Percentiles rank a stretch among this genome's conserved stretches.
These are phyloP conservation scores for Naganishia sp. DNA, from an alignment of 1,284 basidiomycete genomes.

Conservation along the genomic window DNA sequence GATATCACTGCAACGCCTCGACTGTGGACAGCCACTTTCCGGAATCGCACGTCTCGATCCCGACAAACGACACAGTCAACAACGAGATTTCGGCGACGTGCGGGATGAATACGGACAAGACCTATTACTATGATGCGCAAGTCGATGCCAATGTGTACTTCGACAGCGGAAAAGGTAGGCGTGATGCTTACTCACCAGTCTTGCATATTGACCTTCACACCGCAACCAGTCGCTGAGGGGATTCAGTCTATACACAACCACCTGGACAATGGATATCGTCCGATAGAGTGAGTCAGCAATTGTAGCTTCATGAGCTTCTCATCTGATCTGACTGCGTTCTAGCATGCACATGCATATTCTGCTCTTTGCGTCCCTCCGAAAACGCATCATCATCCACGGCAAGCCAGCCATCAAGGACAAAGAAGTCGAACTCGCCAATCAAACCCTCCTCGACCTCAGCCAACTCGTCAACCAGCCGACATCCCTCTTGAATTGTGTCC, in stretches of 20 bases:
- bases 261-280: slow-evolving; percentile 19
- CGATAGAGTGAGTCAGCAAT: slow-evolving; percentile 9
- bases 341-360: slow-evolving; percentile 26
- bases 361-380: slow-evolving; percentile 11
- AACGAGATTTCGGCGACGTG: background rate
- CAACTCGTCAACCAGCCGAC: slow-evolving; percentile 11
- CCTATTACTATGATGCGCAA: slow-evolving; percentile 17
- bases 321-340: no score
- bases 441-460: slow-evolving; percentile 11
- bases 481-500: background rate
- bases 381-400: slow-evolving; percentile 3
- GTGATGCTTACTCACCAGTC: no score
- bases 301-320: no score
- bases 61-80: background rate
- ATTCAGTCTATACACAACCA: slow-evolving; percentile 12
- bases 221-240: slow-evolving; percentile 1
- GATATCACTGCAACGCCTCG: no score
- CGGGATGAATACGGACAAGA: slow-evolving; percentile 10
- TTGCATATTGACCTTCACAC: background rate
- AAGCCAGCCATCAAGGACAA: slow-evolving; percentile 4
- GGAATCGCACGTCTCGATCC: no score
- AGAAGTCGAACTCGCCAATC: slow-evolving; percentile 16
- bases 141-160: slow-evolving; percentile 21
- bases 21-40: no score
- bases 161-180: slow-evolving; percentile 14